Evolutionary conservation across 805 yeast genomes (phyloP).

Genomic region (Priceomyces castillae): DNA sequence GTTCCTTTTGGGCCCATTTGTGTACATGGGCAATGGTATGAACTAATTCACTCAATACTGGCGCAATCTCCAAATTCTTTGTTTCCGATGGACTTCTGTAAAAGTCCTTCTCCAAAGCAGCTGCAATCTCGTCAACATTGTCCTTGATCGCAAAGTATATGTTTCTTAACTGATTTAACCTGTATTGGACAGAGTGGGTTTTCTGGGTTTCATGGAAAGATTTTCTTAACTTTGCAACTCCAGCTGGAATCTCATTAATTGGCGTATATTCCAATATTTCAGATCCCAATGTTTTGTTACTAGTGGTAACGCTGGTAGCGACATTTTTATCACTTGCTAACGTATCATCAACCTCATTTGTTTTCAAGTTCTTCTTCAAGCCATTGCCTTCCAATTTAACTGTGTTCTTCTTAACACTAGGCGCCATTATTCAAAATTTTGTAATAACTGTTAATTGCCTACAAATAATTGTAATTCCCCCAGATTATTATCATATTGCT

Average conservation of each 20-base stretch:
- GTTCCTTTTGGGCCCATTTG: conserved; percentile 57
- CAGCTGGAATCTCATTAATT: conserved; percentile 44
- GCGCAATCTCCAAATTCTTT: conserved; percentile 52
- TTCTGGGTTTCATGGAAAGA: conserved; percentile 46
- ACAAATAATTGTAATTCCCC: too few species aligned
- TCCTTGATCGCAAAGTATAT: conserved; percentile 63
- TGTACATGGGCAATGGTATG: conserved; percentile 58
- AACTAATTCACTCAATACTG: conserved; percentile 52
- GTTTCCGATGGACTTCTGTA: conserved; percentile 65
- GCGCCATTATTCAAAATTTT: too few species aligned
- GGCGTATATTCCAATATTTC: conserved; percentile 42
- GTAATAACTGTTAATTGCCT: too few species aligned
- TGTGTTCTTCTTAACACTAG: too few species aligned
- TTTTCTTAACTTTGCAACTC: conserved; percentile 40
- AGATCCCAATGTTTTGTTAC: not conserved
- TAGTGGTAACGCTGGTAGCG: not conserved
- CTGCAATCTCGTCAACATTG: conserved; percentile 50
- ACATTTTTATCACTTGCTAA: too few species aligned
- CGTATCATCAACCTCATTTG: too few species aligned
- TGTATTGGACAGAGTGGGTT: conserved; percentile 49
- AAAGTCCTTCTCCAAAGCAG: conserved; percentile 66
- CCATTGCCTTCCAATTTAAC: too few species aligned
- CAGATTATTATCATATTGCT: too few species aligned
- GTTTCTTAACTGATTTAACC: conserved; percentile 64
- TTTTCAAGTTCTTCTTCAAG: too few species aligned